Percentiles rank a stretch among this genome's conserved stretches.
phyloP scores from a whole-genome alignment of 2,329 filamentous ascomycete genomes.

The Dothistroma pini region DNA sequence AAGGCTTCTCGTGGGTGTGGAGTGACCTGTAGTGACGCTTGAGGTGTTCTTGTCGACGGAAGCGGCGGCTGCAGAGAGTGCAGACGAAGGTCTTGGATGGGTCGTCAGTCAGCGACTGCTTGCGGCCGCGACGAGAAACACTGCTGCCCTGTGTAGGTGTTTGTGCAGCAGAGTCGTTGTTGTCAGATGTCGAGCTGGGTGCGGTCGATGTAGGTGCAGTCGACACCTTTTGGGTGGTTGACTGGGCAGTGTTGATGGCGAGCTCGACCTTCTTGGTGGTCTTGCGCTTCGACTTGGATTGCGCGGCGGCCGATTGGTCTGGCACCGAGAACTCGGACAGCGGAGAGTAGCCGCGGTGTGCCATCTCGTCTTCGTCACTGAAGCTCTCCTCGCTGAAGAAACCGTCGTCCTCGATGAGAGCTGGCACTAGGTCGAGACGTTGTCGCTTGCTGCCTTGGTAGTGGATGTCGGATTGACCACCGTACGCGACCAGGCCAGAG shows the following conservation, averaged over 20 bases:
- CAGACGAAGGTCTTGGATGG: slow-evolving; percentile 98
- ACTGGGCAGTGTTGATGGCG: slow-evolving; percentile 45
- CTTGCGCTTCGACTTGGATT: slow-evolving; percentile 31
- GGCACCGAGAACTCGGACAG: slow-evolving; percentile 48
- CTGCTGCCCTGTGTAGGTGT: slow-evolving; percentile 43
- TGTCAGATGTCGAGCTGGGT: slow-evolving; percentile 27
- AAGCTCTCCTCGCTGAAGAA: slow-evolving; percentile 74
- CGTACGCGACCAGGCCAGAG: slow-evolving; percentile 68
- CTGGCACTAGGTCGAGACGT: slow-evolving; percentile 63
- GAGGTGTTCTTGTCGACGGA: slow-evolving; percentile 96
- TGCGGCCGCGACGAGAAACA: slow-evolving; percentile 87
- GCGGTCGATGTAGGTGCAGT: slow-evolving; percentile 45
- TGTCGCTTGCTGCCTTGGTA: slow-evolving; percentile 66
- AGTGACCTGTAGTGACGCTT: slow-evolving; percentile 99
- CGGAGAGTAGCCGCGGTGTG: slow-evolving; percentile 57
- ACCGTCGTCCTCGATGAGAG: slow-evolving; percentile 64
- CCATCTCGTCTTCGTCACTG: slow-evolving; percentile 68
- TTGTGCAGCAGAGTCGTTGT: slow-evolving; percentile 28
- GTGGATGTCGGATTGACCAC: slow-evolving; percentile 56
- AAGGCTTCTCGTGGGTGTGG: slow-evolving; percentile 98
- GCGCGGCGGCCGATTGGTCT: slow-evolving; percentile 28
- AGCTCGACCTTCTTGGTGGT: slow-evolving; percentile 36
- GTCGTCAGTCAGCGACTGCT: slow-evolving; percentile 97
- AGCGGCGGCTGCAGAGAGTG: slow-evolving; percentile 91
- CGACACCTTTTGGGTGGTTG: slow-evolving; percentile 38